phyloP scores from a whole-genome alignment of 495 filamentous ascomycete species.

The Penicillium cinerascens region DNA sequence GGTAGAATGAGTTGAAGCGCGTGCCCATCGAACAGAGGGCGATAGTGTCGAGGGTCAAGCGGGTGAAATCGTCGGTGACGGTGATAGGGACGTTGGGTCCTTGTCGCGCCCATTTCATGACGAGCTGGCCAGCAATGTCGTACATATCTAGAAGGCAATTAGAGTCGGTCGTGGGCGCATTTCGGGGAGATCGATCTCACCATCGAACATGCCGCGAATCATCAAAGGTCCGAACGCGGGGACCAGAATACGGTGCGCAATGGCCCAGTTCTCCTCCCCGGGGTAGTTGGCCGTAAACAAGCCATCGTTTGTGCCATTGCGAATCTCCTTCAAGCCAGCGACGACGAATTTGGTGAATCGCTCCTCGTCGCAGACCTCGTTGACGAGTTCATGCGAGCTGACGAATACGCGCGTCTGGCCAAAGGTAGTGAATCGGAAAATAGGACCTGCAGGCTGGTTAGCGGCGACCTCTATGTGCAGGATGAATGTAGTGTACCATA shows the following conservation, averaged over 20 bases:
- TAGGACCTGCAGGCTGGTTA: conserved; percentile 40
- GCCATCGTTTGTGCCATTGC: conserved; percentile 60
- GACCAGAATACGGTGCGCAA: conserved; percentile 64
- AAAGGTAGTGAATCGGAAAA: conserved; percentile 44
- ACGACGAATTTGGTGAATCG: conserved; percentile 57
- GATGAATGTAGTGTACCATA: conserved; percentile 46
- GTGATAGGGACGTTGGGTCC: conserved; percentile 54
- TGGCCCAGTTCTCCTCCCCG: conserved; percentile 63
- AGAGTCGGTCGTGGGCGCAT: neutral
- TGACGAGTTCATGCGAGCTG: conserved; percentile 50
- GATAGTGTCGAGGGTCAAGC: conserved; percentile 69
- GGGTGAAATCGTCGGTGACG: conserved; percentile 70
- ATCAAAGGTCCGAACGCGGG: conserved; percentile 71
- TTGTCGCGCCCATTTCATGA: conserved; percentile 70
- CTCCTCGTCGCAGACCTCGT: conserved; percentile 67
- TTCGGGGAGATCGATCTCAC: conserved; percentile 10
- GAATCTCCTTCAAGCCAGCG: conserved; percentile 48
- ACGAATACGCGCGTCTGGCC: conserved; percentile 35
- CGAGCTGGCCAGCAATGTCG: conserved; percentile 67
- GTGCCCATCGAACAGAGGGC: conserved; percentile 70
- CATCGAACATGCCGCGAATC: conserved; percentile 65
- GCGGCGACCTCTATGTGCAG: neutral
- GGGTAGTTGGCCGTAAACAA: conserved; percentile 61
- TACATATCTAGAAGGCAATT: conserved; percentile 55
- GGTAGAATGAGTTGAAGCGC: conserved; percentile 74